Conservation (phyloP, 129 eudicot species). For the Pittosporum tobira region DNA sequence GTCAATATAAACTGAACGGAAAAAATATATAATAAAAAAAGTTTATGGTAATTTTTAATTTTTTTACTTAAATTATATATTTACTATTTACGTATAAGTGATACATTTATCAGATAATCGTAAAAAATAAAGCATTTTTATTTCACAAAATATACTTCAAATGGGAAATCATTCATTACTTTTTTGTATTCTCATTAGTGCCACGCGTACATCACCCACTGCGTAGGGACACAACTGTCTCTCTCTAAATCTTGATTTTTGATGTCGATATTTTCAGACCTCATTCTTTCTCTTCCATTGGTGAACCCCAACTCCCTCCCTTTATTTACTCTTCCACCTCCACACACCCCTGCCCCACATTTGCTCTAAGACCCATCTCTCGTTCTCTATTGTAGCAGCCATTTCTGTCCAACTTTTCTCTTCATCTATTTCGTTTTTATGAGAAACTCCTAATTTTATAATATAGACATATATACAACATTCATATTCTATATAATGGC, state of each 20-base stretch:
- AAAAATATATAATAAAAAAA: no score
- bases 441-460: no score
- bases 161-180: not conserved
- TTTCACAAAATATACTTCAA: no score
- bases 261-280: not conserved
- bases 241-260: not conserved
- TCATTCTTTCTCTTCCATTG: not conserved
- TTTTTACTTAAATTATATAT: no score
- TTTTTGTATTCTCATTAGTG: not conserved
- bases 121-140: no score
- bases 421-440: no score
- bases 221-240: not conserved
- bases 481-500: constrained; percentile 26
- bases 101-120: no score
- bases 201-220: constrained; percentile 1
- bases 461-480: no score
- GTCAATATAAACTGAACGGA: no score
- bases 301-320: not conserved
- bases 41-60: no score
- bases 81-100: no score
- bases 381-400: not conserved
- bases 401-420: not conserved
- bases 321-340: not conserved
- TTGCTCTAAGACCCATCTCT: not conserved
- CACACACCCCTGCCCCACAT: not conserved